phyloP scores from a whole-genome alignment of 495 filamentous ascomycete species.

The Aspergillus campestris region DNA sequence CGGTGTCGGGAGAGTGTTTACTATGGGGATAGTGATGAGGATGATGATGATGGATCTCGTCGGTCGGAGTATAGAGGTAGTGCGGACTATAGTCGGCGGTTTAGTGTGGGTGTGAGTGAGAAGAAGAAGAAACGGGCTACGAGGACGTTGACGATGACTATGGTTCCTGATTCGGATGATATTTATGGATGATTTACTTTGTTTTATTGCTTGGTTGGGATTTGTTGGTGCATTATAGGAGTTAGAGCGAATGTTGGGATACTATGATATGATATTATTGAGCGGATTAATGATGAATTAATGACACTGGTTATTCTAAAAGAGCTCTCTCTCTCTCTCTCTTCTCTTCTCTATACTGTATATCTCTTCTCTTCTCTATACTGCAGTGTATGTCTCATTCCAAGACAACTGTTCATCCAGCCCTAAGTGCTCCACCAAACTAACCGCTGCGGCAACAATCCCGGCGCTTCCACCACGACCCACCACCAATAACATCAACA shows the following conservation, averaged over 20 bases:
- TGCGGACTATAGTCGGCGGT: constrained; percentile 2
- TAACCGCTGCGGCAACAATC: too few relatives aligned
- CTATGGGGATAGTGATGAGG: not conserved
- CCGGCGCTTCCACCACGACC: too few relatives aligned
- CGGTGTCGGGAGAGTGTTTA: too few relatives aligned
- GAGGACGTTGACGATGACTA: constrained; percentile 29
- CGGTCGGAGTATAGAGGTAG: constrained; percentile 1
- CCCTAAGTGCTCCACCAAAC: too few relatives aligned
- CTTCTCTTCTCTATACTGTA: too few relatives aligned
- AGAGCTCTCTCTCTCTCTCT: too few relatives aligned
- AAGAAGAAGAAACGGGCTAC: constrained; percentile 17
- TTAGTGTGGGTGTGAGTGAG: constrained; percentile 14
- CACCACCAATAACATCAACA: too few relatives aligned
- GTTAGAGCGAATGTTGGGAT: not conserved
- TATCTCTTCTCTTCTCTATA: too few relatives aligned
- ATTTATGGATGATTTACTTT: constrained; percentile 24
- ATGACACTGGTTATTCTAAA: too few relatives aligned
- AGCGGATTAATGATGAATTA: not conserved
- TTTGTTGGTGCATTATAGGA: constrained; percentile 1
- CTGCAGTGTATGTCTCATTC: too few relatives aligned
- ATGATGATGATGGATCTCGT: not conserved
- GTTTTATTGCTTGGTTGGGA: not conserved
- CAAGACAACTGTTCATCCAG: too few relatives aligned
- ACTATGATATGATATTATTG: too few relatives aligned
- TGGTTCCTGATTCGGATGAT: constrained; percentile 38